These are phyloP conservation scores for Allium cepa DNA, from an alignment of 106 monocot genomes.

Conservation along the genomic window DNA sequence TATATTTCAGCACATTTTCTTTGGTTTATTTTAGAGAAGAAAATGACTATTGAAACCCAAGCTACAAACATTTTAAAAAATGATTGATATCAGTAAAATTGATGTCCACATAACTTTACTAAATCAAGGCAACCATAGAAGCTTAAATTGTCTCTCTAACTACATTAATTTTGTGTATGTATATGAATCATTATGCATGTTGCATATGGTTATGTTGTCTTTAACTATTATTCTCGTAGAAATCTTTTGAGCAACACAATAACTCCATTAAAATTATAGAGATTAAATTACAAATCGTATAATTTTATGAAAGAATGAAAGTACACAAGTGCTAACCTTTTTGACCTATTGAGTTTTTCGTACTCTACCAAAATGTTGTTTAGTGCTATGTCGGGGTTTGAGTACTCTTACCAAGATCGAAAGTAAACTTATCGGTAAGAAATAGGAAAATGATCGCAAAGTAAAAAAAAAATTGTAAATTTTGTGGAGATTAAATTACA, in stretches of 20 bases:
- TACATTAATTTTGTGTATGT: too few relatives aligned
- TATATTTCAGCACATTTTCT: too few relatives aligned
- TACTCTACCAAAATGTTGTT: slow-evolving; percentile 41
- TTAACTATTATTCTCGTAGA: slow-evolving; percentile 58
- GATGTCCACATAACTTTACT: too few relatives aligned
- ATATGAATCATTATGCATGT: too few relatives aligned
- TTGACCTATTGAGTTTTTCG: slow-evolving; percentile 36
- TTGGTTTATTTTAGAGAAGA: too few relatives aligned
- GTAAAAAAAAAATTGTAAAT: background rate
- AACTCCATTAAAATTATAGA: background rate
- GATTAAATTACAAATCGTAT: background rate
- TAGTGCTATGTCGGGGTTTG: slow-evolving; percentile 34
- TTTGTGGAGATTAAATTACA: slow-evolving; percentile 18
- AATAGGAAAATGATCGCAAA: background rate
- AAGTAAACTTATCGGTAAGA: background rate
- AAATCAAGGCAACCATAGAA: too few relatives aligned
- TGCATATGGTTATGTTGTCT: too few relatives aligned
- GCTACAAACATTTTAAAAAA: too few relatives aligned
- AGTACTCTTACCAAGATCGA: slow-evolving; percentile 6
- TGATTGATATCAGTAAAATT: too few relatives aligned
- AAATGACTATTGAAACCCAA: too few relatives aligned
- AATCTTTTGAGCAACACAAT: slow-evolving; percentile 46
- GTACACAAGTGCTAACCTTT: slow-evolving; percentile 22
- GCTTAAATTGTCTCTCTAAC: too few relatives aligned
- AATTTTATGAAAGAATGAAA: background rate